Percentiles rank a stretch among this genome's conserved stretches.
Evolutionary conservation across 2,329 filamentous ascomycete species (phyloP).

Genomic region (Lasiodiplodia sp.): DNA sequence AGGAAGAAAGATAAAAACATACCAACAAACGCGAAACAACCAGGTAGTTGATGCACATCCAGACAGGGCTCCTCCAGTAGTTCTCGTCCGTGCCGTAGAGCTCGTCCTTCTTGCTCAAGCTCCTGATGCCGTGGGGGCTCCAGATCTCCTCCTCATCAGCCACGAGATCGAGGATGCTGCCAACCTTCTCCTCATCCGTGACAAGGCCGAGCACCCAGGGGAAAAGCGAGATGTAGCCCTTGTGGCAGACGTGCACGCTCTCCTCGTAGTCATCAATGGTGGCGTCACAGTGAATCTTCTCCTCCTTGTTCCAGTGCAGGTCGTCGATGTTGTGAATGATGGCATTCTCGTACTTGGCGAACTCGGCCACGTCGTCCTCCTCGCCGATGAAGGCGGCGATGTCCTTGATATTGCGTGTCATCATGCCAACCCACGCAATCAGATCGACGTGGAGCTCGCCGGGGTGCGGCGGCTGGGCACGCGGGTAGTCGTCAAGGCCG

Average conservation of each 20-base stretch:
- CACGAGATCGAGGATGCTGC: constrained; percentile 78
- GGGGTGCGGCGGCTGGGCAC: constrained; percentile 90
- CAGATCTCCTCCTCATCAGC: constrained; percentile 86
- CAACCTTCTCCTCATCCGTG: constrained; percentile 76
- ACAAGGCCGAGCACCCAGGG: constrained; percentile 88
- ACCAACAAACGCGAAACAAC: constrained; percentile 78
- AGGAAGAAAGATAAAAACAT: constrained; percentile 52
- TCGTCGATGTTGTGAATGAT: constrained; percentile 89
- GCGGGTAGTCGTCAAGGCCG: constrained; percentile 94
- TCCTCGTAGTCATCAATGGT: constrained; percentile 97
- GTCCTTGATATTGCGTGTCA: constrained; percentile 83
- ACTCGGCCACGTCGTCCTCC: constrained; percentile 76
- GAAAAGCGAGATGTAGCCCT: constrained; percentile 93
- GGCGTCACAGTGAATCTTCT: constrained; percentile 89
- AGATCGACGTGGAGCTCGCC: constrained; percentile 95
- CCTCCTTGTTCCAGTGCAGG: constrained; percentile 86
- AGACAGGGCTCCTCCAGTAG: constrained; percentile 93
- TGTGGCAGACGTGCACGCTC: constrained; percentile 87
- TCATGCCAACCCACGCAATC: constrained; percentile 97
- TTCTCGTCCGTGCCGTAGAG: constrained; percentile 93
- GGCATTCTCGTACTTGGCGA: constrained; percentile 74
- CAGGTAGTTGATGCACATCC: constrained; percentile 95
- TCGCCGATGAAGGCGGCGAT: constrained; percentile 80
- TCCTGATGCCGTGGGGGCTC: constrained; percentile 86
- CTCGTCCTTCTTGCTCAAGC: constrained; percentile 81